Evolutionary conservation across 495 filamentous ascomycete genomes (phyloP), one percentile per base, ranked within the genome.

Genomic region (Jackrogersella minutella): DNA sequence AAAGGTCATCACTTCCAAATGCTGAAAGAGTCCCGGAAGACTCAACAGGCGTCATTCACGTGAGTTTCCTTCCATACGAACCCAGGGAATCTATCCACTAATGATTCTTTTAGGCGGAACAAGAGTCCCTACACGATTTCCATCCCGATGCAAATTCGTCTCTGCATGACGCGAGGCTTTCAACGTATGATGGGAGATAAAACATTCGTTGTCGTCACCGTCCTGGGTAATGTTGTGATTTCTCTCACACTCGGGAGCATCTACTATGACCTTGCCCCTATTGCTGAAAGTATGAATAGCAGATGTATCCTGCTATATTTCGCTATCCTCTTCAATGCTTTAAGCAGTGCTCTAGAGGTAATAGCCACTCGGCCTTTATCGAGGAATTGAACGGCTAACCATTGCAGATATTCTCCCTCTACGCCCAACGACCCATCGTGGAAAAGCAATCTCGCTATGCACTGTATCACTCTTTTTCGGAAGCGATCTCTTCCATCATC

Each of bases 381-480:
- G 22, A 22, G 50, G 62, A 51, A 53, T 0, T 13, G 5, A 34
- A 8, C 4, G 0, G 14, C 37, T 62, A 14, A 54, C 28, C 4
- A 26, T 37, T 17, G 1, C 37, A 62, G 59, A 88, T 90, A 69
- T 86, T 86, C 46, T 81, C 71, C 9, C 79, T 87, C 11, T 88
- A 88, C 57, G 78, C 79, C 5, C 85, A 88, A 70, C 79, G 86
- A 16, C 84, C 86, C 19, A 86, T 90, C 31, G 83, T 91, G 14
- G 85, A 88, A 46, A 90, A 90, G 68, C 88, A 90, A 60, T 79
- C 80, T 0, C 84, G 81, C 1, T 90, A 87, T 61, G 84, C 86
- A n/a, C 86, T 90, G 69, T 88, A 89, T 17, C 85, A 86, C 55
- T 87, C 89, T 0, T 82, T 82, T 31, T 79, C 86, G 2, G 87